Percentiles rank a stretch among this genome's conserved stretches.
Evolutionary conservation across 257 asterid genomes (phyloP).

Genomic region (Ballota nigra): DNA sequence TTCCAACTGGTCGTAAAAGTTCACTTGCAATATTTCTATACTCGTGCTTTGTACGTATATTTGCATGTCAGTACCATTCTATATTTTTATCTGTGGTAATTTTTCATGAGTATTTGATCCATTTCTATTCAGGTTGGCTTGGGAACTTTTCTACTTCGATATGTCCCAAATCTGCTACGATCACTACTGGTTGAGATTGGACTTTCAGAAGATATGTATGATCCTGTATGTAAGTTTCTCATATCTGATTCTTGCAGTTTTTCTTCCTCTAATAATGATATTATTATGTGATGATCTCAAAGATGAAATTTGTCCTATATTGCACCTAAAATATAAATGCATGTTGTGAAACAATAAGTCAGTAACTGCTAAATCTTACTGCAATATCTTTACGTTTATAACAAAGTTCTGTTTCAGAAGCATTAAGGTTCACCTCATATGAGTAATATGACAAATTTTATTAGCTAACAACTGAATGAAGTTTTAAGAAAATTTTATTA

Average conservation of each 20-base stretch:
- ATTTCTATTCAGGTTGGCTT: conserved; percentile 63
- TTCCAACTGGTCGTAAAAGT: conserved; percentile 82
- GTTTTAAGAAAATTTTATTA: background rate
- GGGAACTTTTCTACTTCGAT: conserved; percentile 69
- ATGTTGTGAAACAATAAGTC: background rate
- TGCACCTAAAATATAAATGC: background rate
- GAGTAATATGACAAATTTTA: background rate
- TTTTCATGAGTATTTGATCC: conserved; percentile 7
- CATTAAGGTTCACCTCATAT: conserved; percentile 8
- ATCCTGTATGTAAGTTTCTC: conserved; percentile 91
- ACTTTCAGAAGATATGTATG: conserved; percentile 76
- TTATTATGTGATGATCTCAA: background rate
- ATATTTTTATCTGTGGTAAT: background rate
- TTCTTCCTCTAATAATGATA: conserved; percentile 16
- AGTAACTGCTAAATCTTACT: background rate
- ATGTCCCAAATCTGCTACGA: conserved; percentile 49
- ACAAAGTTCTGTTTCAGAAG: background rate
- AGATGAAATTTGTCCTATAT: conserved; percentile 10
- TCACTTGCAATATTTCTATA: conserved; percentile 70
- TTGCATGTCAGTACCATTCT: background rate
- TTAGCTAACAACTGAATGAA: background rate
- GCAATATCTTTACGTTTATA: conserved; percentile 7
- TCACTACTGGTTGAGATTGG: conserved; percentile 62
- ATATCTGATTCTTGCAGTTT: conserved; percentile 25
- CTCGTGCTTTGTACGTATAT: conserved; percentile 73